Percentiles rank a stretch among this genome's conserved stretches.
These are phyloP conservation scores for Ustilago sp. DNA, from an alignment of 1,284 basidiomycete genomes.

Conservation along the genomic window DNA sequence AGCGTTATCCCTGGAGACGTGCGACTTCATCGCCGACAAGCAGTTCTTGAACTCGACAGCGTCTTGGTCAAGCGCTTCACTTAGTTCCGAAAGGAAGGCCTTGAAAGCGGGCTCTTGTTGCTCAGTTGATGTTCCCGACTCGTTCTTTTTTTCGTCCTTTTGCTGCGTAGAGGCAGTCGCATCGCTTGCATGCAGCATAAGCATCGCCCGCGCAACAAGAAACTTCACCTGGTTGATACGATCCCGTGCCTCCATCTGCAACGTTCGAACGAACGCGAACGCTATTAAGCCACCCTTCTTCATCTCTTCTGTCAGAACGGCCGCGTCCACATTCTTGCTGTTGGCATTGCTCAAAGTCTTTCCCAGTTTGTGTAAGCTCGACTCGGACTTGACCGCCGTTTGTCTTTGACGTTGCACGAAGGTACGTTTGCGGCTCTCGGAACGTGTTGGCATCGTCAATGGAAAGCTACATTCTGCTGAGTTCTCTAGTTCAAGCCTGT, in stretches of 20 bases:
- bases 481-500: constrained; percentile 27
- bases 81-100: constrained; percentile 18
- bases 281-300: constrained; percentile 25
- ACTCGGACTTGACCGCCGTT: constrained; percentile 6
- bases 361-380: background rate
- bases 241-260: constrained; percentile 35
- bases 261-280: constrained; percentile 16
- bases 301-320: constrained; percentile 20
- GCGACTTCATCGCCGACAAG: constrained; percentile 30
- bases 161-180: background rate
- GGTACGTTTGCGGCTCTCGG: constrained; percentile 13
- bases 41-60: constrained; percentile 24
- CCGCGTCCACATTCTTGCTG: background rate
- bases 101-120: background rate
- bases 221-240: constrained; percentile 45
- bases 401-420: constrained; percentile 19
- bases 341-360: background rate
- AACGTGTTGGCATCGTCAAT: constrained; percentile 14
- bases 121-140: background rate
- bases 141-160: background rate
- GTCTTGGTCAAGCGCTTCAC: constrained; percentile 35
- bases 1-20: constrained; percentile 13
- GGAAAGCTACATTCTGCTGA: constrained; percentile 7
- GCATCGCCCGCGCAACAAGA: constrained; percentile 26
- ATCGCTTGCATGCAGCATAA: background rate